Base-by-base conservation (phyloP, 2,329 filamentous ascomycete species). In the Westerdykella ornata region DNA sequence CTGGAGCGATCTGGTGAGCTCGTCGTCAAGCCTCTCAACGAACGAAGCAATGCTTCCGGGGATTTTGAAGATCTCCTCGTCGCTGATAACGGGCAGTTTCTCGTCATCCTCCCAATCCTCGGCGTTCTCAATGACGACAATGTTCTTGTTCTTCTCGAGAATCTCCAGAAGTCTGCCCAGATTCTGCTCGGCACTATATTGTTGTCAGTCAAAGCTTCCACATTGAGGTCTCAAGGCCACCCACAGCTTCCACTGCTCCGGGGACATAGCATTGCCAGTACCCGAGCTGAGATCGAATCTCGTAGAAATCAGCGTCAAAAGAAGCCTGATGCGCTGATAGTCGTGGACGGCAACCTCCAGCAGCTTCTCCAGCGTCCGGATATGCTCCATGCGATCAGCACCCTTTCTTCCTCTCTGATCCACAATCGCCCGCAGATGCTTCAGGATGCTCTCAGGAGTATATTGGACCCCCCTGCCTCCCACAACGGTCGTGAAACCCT, bases 31-130 rank as follows among this genome's bases (percentile, higher is more conserved):
- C 62, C 92, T 80, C 76, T 98, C 92, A 22, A 94, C 81, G 62
- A 90, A 94, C 0, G 92, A 97, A 35, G 96, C 87, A 46, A 97
- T 75, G 72, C 88, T 96, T 62, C 92, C 94, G 15, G 92, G 87
- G 43, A 98, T 80, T 73, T 85, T 89, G 76, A 95, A 85, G 63
- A 90, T 78, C 65, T 95, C 82, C 48, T 81, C 86, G 16, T 76
- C 68, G 43, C 78, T 79, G 53, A 90, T 74, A 22, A 76, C 75
- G 12, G 92, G 92, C 31, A 82, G 78, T 75, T 96, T 97, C 58
- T 98, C 94, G 54, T 98, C 94, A 60, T 98, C 92, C 55, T 98
- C 92, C 92, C 92, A 97, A 70, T 98, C 92, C 65, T 98, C 92
- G 16, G 88, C 92, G 53, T 80, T 82, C 71, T 98, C 92, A 17